Base-by-base conservation (phyloP, 305 asterid species). In the Solanum chacoense region DNA sequence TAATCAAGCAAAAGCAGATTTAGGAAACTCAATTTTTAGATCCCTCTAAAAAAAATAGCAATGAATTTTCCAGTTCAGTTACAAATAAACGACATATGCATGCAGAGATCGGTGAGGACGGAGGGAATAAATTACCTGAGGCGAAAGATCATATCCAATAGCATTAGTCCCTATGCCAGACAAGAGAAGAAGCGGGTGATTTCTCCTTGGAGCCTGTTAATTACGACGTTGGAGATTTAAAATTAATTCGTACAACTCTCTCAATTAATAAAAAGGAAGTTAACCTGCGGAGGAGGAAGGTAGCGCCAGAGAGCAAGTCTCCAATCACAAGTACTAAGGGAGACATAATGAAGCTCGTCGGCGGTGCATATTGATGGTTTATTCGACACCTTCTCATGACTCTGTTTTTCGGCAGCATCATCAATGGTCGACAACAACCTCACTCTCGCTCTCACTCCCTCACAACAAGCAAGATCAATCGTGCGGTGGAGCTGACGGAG, bases 111-210 rank as follows among this genome's bases (percentile, higher is more conserved):
- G 28, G 18, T 67, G 74, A 24, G 32, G 74, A 67, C 11, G 74
- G 74, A 67, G 32, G 74, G 32, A 11, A 11, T 85, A 81, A 55
- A 89, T 90, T 87, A 91, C 93, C 88, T 86, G 91, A 40, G 92
- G 89, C 76, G 92, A 89, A 36, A 91, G 93, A 91, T 91, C 93
- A 89, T 90, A 91, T 88, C 92, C 93, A 73, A 90, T 88, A 55
- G 93, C 93, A 81, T 91, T 91, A n/a, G 93, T 90, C 37, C 93
- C 93, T 42, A 91, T 89, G 24, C 93, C 93, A 85, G 93, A 91
- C 63, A 91, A 88, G 77, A 91, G 88, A 28, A 91, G 32, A 67
- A 91, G 88, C 22, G 92, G 93, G 74, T 91, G 92, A 78, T 89
- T 91, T 87, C 91, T 88, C 89, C 69, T 73, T 37, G 89, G 35